Evolutionary conservation across 2,329 filamentous ascomycete genomes (phyloP), one percentile per base, ranked within the genome.

Genomic region (Colletotrichum eleusines): DNA sequence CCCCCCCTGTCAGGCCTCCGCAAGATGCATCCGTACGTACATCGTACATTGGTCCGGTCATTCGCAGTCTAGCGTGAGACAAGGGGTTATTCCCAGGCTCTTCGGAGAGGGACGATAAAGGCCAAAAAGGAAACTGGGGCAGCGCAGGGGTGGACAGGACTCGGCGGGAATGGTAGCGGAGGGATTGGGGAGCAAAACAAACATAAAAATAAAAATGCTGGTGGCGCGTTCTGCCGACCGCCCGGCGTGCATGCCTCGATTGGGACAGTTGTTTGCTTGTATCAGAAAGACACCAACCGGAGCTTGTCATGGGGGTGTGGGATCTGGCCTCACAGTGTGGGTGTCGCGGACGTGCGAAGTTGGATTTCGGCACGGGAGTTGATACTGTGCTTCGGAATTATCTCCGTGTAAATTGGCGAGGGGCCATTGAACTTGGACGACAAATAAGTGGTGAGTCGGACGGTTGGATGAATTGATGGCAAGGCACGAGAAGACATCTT

Each of bases 281-380:
- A 71, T 44, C 69, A 46, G 38, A 44, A 31, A 63, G 58, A 68
- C 62, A 50, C 68, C 63, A 67, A 67, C 68, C 63, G 35, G 65
- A 71, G 64, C 69, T 69, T 69, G 58, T 60, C 64, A 69, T 69
- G 58, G 63, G 53, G 69, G 63, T 67, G 68, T 67, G 68, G 67
- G 63, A 70, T 60, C 67, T 16, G n/a, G 55, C 42, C 48, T 71
- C 69, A 71, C 69, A 71, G 69, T 71, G 69, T 71, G 69, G 58
- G 59, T 18, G 11, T 55, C 42, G 69, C 69, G 69, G 65, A 71
- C 69, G 69, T 71, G 69, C 69, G 69, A 71, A 69, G 65, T 71
- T 59, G 69, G 35, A 63, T 31, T 33, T 20, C 40, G 23, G 23
- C 33, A 44, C 11, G 23, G 28, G 38, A 71, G 57, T 71, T 71